Evolutionary conservation across 2,329 filamentous ascomycete species (phyloP).

Genomic region (Verticillium tricorpus): DNA sequence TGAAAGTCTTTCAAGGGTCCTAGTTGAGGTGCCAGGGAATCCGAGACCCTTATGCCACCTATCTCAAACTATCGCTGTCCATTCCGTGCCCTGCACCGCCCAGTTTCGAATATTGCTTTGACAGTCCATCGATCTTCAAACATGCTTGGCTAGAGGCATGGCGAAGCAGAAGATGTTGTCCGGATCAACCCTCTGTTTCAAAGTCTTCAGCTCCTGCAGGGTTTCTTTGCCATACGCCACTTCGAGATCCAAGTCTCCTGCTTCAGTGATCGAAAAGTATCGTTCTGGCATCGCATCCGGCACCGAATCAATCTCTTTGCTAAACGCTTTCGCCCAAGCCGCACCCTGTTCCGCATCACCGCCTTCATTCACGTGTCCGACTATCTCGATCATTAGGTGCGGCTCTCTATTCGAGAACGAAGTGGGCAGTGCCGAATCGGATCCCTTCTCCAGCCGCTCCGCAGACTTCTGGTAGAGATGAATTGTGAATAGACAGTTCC

Average conservation of each 20-base stretch:
- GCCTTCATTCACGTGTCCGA: conserved; percentile 17
- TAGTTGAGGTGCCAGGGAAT: no score
- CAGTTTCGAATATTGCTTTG: no score
- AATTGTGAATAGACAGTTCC: conserved; percentile 17
- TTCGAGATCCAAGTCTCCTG: conserved; percentile 18
- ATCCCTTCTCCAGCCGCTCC: background rate
- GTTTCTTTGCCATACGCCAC: conserved; percentile 23
- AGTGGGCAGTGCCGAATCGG: background rate
- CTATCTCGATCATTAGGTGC: conserved; percentile 31
- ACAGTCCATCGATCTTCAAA: no score
- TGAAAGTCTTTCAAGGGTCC: no score
- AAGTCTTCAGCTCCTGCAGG: conserved; percentile 9
- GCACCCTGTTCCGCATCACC: conserved; percentile 17
- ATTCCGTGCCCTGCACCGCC: no score
- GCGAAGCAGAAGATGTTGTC: conserved; percentile 7
- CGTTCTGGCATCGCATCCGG: conserved; percentile 21
- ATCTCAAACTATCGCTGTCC: no score
- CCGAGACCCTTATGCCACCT: no score
- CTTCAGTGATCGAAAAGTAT: conserved; percentile 25
- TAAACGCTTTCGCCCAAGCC: conserved; percentile 19
- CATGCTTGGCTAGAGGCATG: no score
- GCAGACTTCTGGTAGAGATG: conserved; percentile 23
- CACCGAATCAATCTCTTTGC: conserved; percentile 15
- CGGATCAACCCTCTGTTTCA: conserved; percentile 12
- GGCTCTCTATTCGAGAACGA: conserved; percentile 23